These are phyloP conservation scores for Przewalskia tangutica DNA, from an alignment of 257 asterid genomes.

Conservation along the genomic window DNA sequence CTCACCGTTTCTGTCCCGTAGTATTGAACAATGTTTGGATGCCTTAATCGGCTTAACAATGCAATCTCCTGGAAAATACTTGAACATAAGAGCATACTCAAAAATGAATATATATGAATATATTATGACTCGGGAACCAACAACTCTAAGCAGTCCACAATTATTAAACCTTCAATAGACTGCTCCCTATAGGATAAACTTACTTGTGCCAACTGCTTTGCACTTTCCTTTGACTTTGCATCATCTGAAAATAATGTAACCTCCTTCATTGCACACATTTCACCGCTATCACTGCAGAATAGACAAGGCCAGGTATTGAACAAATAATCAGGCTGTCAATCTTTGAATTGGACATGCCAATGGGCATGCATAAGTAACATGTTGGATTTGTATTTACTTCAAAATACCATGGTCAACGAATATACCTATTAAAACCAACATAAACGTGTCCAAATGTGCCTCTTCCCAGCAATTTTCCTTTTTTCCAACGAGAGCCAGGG, in stretches of 20 bases:
- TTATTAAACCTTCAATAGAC: not conserved
- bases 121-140: not conserved
- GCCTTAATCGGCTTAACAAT: conserved; percentile 50
- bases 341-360: not conserved
- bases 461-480: conserved; percentile 62
- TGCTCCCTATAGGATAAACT: conserved; percentile 17
- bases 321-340: not conserved
- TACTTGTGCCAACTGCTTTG: conserved; percentile 92
- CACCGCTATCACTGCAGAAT: conserved; percentile 71
- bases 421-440: conserved; percentile 71
- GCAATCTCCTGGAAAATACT: conserved; percentile 60
- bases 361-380: not conserved
- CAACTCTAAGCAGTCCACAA: not conserved
- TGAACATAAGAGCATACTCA: conserved; percentile 6
- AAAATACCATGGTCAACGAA: conserved; percentile 1
- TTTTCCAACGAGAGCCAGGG: conserved; percentile 95
- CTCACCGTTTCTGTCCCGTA: conserved; percentile 84
- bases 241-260: conserved; percentile 89
- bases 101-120: not conserved
- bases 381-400: conserved; percentile 1
- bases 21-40: conserved; percentile 79
- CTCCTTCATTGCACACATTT: conserved; percentile 99
- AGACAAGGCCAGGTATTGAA: conserved; percentile 1
- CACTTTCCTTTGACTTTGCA: conserved; percentile 93
- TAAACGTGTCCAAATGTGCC: conserved; percentile 56